Evolutionary conservation across 1,139 yeast species (phyloP).

Genomic region (Pichia sp.): DNA sequence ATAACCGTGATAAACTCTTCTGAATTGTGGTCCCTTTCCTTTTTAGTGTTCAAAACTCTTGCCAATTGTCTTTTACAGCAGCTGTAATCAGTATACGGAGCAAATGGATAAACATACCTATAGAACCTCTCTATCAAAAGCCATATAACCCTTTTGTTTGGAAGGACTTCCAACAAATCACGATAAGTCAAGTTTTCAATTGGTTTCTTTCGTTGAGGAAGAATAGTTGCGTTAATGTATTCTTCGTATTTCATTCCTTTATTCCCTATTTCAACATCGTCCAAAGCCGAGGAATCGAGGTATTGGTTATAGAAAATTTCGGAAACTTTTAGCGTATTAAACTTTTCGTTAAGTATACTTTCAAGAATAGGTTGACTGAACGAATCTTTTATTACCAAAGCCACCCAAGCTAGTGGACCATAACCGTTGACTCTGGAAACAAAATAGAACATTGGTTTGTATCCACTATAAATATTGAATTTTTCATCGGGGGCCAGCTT

Average conservation of each 20-base stretch:
- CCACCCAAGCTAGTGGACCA: constrained; percentile 49
- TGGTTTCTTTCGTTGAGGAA: background rate
- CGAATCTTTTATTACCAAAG: constrained; percentile 44
- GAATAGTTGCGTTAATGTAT: background rate
- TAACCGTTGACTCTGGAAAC: constrained; percentile 39
- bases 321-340: constrained; percentile 1
- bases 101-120: constrained; percentile 39
- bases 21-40: background rate
- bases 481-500: constrained; percentile 18
- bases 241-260: constrained; percentile 25
- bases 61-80: constrained; percentile 23
- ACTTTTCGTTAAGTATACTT: constrained; percentile 15
- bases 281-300: background rate
- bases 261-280: background rate
- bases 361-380: constrained; percentile 37
- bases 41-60: constrained; percentile 18
- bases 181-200: constrained; percentile 25
- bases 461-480: constrained; percentile 41
- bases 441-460: constrained; percentile 38
- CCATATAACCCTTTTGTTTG: constrained; percentile 43
- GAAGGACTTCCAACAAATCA: constrained; percentile 28
- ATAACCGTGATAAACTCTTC: constrained; percentile 24
- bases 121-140: constrained; percentile 42
- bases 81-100: constrained; percentile 46
- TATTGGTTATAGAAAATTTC: constrained; percentile 1